phyloP scores from a whole-genome alignment of 1,284 basidiomycete genomes.

The Bondarzewia mesenterica region DNA sequence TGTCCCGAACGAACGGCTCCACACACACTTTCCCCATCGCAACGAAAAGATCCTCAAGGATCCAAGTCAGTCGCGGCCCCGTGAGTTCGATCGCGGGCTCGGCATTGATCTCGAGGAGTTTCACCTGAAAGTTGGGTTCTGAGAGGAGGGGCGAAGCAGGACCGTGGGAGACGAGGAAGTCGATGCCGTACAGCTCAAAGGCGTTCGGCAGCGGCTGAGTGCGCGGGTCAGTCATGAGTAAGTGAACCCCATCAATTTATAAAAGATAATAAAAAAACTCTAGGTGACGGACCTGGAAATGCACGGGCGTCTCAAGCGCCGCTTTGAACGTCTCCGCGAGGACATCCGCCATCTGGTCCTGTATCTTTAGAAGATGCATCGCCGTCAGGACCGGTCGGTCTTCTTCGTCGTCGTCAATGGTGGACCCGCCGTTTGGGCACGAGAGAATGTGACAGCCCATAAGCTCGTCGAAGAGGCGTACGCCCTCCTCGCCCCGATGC shows the following conservation, averaged over 20 bases:
- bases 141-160: conserved; percentile 10
- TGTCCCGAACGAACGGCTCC: conserved; percentile 42
- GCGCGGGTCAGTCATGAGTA: conserved; percentile 9
- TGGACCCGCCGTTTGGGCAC: conserved; percentile 5
- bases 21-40: conserved; percentile 66
- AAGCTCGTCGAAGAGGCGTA: conserved; percentile 74
- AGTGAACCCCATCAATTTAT: not conserved
- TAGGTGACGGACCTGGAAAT: conserved; percentile 64
- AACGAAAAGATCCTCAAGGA: conserved; percentile 75
- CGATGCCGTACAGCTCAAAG: conserved; percentile 92
- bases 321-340: conserved; percentile 83
- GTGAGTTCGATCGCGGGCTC: conserved; percentile 96
- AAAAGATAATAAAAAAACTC: not conserved
- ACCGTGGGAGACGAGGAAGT: conserved; percentile 73
- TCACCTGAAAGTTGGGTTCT: conserved; percentile 47
- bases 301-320: conserved; percentile 74
- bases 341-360: conserved; percentile 56
- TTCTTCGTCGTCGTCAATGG: conserved; percentile 38
- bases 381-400: not conserved
- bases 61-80: conserved; percentile 74
- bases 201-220: conserved; percentile 79
- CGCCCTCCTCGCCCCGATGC: conserved; percentile 55
- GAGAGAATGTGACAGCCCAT: conserved; percentile 54
- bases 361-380: conserved; percentile 37
- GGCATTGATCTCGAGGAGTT: conserved; percentile 87